phyloP scores from a whole-genome alignment of 306 rosid species.

The Nissolia schottii region DNA sequence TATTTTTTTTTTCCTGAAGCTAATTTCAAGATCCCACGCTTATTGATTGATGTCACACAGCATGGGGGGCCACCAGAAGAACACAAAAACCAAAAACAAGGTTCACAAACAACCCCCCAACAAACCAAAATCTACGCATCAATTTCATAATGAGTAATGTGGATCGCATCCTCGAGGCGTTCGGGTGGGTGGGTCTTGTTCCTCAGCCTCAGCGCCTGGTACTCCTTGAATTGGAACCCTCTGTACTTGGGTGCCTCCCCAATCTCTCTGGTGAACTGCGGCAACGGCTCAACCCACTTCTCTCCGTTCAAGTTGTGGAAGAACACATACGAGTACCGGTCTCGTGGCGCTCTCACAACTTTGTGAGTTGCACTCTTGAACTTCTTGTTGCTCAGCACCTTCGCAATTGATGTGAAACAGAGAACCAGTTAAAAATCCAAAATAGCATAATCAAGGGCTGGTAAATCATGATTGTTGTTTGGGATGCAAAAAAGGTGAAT shows the following conservation, averaged over 20 bases:
- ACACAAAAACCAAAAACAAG: not conserved
- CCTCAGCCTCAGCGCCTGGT: conserved; percentile 34
- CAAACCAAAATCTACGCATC: not conserved
- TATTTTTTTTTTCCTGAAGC: not conserved
- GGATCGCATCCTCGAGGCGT: conserved; percentile 34
- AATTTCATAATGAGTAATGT: conserved; percentile 43
- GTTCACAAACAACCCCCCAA: not conserved
- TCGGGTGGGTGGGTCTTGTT: conserved; percentile 51
- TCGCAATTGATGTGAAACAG: not conserved
- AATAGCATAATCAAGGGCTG: not conserved
- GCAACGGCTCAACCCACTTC: conserved; percentile 51
- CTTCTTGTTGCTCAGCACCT: conserved; percentile 52
- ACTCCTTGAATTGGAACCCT: conserved; percentile 43
- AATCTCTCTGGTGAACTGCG: conserved; percentile 40
- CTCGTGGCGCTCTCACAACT: conserved; percentile 34
- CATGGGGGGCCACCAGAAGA: not conserved
- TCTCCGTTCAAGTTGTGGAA: conserved; percentile 43
- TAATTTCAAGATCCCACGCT: not conserved
- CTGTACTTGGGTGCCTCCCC: conserved; percentile 46
- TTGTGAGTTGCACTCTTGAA: conserved; percentile 51
- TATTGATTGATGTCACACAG: not conserved
- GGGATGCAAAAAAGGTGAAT: too few species aligned
- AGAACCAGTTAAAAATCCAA: not conserved
- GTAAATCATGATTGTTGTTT: too few species aligned
- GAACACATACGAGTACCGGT: conserved; percentile 38